Percentiles rank a stretch among this genome's conserved stretches.
phyloP scores from a whole-genome alignment of 176 grass and related monocot species.

The Triticum dicoccoides region DNA sequence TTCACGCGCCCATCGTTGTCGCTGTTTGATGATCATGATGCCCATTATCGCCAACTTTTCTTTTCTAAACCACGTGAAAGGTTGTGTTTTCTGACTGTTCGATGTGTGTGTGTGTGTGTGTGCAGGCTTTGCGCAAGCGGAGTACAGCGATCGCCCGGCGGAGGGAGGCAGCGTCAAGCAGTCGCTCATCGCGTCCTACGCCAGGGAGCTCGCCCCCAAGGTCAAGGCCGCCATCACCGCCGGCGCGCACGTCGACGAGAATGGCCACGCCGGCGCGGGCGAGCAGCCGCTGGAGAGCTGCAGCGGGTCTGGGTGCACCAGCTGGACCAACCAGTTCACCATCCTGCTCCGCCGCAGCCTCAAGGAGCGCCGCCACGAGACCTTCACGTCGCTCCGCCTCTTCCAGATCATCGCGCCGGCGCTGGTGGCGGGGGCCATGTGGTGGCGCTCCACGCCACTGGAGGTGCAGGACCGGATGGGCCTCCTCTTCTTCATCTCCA shows the following conservation, averaged over 20 bases:
- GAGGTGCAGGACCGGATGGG: slow-evolving; percentile 74
- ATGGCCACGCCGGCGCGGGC: neutral
- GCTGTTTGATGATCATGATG: neutral
- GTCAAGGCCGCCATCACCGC: slow-evolving; percentile 54
- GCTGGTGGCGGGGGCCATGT: slow-evolving; percentile 78
- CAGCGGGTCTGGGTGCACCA: slow-evolving; percentile 25
- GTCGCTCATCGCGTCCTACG: slow-evolving; percentile 65
- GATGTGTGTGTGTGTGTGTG: neutral
- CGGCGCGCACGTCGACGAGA: neutral
- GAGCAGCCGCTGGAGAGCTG: slow-evolving; percentile 14
- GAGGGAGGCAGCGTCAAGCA: slow-evolving; percentile 69
- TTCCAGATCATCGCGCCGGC: slow-evolving; percentile 87
- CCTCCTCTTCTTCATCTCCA: slow-evolving; percentile 97
- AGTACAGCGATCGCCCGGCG: slow-evolving; percentile 35
- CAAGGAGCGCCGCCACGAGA: slow-evolving; percentile 90
- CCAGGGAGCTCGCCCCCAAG: slow-evolving; percentile 49
- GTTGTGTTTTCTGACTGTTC: slow-evolving; percentile 14
- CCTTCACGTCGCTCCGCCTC: slow-evolving; percentile 80
- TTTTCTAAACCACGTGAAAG: neutral
- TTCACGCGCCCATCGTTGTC: neutral
- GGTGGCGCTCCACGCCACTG: slow-evolving; percentile 74
- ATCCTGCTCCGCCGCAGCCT: slow-evolving; percentile 83
- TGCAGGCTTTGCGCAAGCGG: slow-evolving; percentile 70
- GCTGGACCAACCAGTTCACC: slow-evolving; percentile 71
- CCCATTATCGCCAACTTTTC: neutral